Evolutionary conservation across 2,329 filamentous ascomycete genomes (phyloP), one percentile per base, ranked within the genome.

Genomic region (Emergomyces orientalis): DNA sequence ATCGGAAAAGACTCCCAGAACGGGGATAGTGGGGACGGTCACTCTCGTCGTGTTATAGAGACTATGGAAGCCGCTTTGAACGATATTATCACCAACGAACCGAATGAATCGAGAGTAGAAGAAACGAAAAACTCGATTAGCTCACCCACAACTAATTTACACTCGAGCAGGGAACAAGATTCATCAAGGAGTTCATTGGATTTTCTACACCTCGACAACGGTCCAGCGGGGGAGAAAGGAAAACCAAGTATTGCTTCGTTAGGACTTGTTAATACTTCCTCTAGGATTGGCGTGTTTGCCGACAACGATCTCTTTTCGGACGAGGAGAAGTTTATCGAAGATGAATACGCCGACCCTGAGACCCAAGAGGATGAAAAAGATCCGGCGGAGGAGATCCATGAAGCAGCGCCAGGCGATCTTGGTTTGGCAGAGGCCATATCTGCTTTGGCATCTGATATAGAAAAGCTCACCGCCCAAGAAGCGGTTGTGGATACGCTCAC

Each of bases 221-320:
- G 76, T 39, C n/a, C n/a, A 27, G 19, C 43, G 5, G 81, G 80
- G 62, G 81, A 80, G 62, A 81, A 76, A 65, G 83, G 86, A 34
- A 96, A 89, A 74, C 92, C 91, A 30, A 99, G 90, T 71, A 86
- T 99, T 66, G 88, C 93, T 13, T 97, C 94, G 0, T 78, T 99
- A 2, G 94, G 94, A 0, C 83, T 99, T 5, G 90, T 99, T 1
- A 95, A 91, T 64, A 88, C 88, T 6, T 89, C 90, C 17, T 91
- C 90, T 19, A 87, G 91, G 27, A 91, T 92, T 64, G 92, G 93
- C 1, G 94, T 99, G 1, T 99, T 99, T 73, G 86, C 90, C 7
- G 90, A 96, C 67, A 90, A 97, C 71, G 91, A 97, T 71, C 83
- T 99, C 5, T 97, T 97, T 72, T 88, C 87, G 1, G 93, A 97